A percentile compares a stretch with the other conserved stretches of the same genome.
These are phyloP conservation scores for Ogataea salicorniae DNA, from an alignment of 805 yeast species.

Conservation along the genomic window DNA sequence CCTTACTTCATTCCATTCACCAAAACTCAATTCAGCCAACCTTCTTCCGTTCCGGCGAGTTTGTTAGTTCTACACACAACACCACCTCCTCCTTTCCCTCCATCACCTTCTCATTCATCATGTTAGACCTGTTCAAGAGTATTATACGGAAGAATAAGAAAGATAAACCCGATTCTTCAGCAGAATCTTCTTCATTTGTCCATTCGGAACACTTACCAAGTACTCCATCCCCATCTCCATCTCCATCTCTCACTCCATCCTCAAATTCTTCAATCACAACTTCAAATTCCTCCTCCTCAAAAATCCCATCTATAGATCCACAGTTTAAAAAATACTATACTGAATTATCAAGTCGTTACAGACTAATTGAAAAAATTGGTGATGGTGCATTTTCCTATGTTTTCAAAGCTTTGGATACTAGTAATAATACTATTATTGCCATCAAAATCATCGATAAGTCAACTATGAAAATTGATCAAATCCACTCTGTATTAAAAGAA, in stretches of 20 bases:
- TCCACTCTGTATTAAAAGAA: conserved; percentile 60
- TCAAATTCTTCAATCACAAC: neutral
- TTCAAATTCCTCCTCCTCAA: neutral
- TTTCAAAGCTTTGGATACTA: conserved; percentile 57
- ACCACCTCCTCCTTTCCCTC: neutral
- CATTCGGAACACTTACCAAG: no score
- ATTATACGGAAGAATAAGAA: conserved; percentile 21
- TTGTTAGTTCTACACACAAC: no score
- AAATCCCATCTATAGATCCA: neutral
- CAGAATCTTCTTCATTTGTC: neutral
- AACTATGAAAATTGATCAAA: conserved; percentile 45
- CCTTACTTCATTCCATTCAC: no score
- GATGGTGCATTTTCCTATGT: conserved; percentile 93
- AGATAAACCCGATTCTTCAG: neutral
- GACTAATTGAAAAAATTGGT: conserved; percentile 41
- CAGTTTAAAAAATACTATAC: conserved; percentile 20
- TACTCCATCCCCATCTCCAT: neutral
- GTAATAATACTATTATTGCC: conserved; percentile 48
- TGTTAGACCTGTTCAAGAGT: conserved; percentile 27
- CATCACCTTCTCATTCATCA: neutral
- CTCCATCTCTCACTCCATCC: neutral
- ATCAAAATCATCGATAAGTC: conserved; percentile 69
- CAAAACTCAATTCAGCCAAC: no score
- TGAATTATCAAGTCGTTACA: conserved; percentile 26
- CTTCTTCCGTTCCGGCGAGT: no score